These are phyloP conservation scores for Kurtzmaniella natalensis DNA, from an alignment of 1,139 yeast genomes.

Conservation along the genomic window DNA sequence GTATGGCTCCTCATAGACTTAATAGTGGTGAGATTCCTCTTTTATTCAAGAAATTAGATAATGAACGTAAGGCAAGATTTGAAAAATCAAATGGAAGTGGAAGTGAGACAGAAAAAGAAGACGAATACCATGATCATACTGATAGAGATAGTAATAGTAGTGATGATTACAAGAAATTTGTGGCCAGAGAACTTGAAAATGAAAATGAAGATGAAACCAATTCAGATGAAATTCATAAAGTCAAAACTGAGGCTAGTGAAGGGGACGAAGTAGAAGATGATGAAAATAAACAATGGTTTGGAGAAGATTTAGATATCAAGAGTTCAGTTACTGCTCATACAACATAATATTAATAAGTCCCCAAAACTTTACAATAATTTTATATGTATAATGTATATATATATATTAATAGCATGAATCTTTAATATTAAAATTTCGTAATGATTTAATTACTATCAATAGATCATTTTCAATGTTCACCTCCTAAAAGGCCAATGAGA, in stretches of 20 bases:
- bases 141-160: background rate
- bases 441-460: no score
- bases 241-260: background rate
- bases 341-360: no score
- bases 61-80: conserved; percentile 4
- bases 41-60: conserved; percentile 5
- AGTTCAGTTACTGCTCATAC: no score
- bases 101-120: background rate
- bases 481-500: conserved; percentile 2
- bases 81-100: background rate
- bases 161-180: background rate
- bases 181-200: background rate
- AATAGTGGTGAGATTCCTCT: conserved; percentile 7
- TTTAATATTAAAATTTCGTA: no score
- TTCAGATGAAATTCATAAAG: background rate
- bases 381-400: no score
- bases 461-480: conserved; percentile 1
- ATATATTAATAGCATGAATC: background rate
- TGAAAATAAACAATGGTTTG: background rate
- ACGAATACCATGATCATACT: background rate
- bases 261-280: background rate
- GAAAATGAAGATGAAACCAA: background rate
- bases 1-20: conserved; percentile 4
- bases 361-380: no score
- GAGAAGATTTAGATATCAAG: no score